Percentiles rank a stretch among this genome's conserved stretches.
phyloP scores from a whole-genome alignment of 2,329 filamentous ascomycete species.

The Emydomyces testavorans region DNA sequence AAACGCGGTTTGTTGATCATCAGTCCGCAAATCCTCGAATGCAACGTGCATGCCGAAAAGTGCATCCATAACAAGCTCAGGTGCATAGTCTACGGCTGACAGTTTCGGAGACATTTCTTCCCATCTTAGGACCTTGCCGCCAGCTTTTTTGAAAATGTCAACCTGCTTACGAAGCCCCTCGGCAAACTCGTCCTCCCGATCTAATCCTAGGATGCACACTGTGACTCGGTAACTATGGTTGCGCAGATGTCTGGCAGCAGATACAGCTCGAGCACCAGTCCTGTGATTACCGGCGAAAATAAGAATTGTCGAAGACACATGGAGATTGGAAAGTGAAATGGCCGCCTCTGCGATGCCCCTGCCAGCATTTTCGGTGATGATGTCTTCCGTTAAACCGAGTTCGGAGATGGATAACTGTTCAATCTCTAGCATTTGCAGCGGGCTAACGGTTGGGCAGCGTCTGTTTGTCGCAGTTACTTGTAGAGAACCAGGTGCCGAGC shows the following conservation, averaged over 20 bases:
- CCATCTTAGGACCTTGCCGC: slow-evolving; percentile 58
- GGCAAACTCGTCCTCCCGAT: slow-evolving; percentile 68
- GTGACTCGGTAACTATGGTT: slow-evolving; percentile 73
- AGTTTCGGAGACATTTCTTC: slow-evolving; percentile 43
- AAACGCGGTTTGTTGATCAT: slow-evolving; percentile 72
- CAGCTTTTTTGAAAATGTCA: slow-evolving; percentile 71
- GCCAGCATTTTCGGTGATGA: slow-evolving; percentile 85
- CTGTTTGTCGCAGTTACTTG: slow-evolving; percentile 44
- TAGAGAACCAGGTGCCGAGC: slow-evolving; percentile 35
- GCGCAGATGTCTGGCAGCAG: slow-evolving; percentile 73
- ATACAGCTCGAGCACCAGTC: slow-evolving; percentile 70
- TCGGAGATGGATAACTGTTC: slow-evolving; percentile 85
- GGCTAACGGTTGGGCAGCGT: slow-evolving; percentile 47
- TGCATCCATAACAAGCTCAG: slow-evolving; percentile 78
- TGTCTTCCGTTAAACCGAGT: slow-evolving; percentile 72
- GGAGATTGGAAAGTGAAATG: slow-evolving; percentile 51
- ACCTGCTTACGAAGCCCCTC: slow-evolving; percentile 72
- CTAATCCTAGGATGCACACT: slow-evolving; percentile 72
- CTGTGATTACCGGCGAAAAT: slow-evolving; percentile 94
- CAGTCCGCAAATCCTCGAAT: slow-evolving; percentile 75
- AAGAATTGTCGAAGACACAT: slow-evolving; percentile 49
- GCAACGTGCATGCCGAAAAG: slow-evolving; percentile 74
- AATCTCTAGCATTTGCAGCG: slow-evolving; percentile 80
- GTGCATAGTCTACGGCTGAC: slow-evolving; percentile 48
- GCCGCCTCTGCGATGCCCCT: slow-evolving; percentile 73